Evolutionary conservation across 2,329 filamentous ascomycete species (phyloP), one percentile per base, ranked within the genome.

Genomic region (Hymenoscyphus infarciens): DNA sequence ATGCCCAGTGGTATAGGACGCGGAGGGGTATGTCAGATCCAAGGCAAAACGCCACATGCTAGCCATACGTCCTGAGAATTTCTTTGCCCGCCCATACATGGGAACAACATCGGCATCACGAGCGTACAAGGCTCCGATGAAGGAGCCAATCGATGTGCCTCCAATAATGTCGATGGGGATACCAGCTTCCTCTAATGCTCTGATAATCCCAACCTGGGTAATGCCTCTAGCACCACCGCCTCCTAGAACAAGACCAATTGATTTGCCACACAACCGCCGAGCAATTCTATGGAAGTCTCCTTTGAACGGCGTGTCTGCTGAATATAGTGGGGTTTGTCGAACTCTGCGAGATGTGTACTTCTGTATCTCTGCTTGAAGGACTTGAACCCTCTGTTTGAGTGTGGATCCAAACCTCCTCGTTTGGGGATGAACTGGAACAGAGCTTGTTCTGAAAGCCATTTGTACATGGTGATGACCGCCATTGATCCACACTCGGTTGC

Each of bases 21-120:
- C 92, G 5, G 94, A 95, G 0, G 95, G 95, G 75, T 99, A 99
- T 0, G 95, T 99, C 70, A 99, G 77, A 73, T 99, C 95, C 2
- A 99, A 81, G 0, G 93, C 93, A 75, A 99, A 97, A n/a, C 95
- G 87, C 95, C 95, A 99, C 78, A 98, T 91, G 76, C 94, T 98
- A 54, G 91, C 92, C 96, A 99, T 99, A n/a, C 96, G 89, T 4
- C 95, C 93, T 0, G 95, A 86, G 75, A 99, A 99, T 75, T 97
- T 97, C 83, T 99, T 99, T 15, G 92, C 92, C 55, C 96, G 85
- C 0, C 95, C 95, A 71, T 96, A 97, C 84, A 98, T 97, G 13
- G 95, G 95, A 4, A 99, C 94, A 0, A 97, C 88, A 73, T 99
- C 96, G 10, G 94, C 95, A 74, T 99, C 95, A 62, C 94, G 90